phyloP scores from a whole-genome alignment of 129 eudicot genomes.

The Artemisia argyi region DNA sequence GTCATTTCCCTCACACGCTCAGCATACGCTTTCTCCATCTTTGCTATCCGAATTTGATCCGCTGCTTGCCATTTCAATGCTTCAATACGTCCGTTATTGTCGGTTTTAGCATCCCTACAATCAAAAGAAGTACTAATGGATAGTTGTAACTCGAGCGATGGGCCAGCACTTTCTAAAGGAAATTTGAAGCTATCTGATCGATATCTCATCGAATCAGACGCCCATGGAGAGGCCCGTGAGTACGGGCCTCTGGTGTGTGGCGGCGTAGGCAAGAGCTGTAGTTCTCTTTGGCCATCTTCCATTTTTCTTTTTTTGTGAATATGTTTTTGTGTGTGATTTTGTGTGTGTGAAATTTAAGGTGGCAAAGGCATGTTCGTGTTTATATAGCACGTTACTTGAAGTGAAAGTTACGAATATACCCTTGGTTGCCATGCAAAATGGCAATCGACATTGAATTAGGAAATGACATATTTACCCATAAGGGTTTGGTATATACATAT shows the following conservation, averaged over 20 bases:
- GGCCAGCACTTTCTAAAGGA: slow-evolving; percentile 23
- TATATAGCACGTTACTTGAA: slow-evolving; percentile 32
- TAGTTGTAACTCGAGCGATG: slow-evolving; percentile 74
- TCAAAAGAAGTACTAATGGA: slow-evolving; percentile 51
- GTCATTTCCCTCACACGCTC: slow-evolving; percentile 89
- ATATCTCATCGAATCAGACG: slow-evolving; percentile 36
- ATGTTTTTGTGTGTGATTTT: slow-evolving; percentile 4
- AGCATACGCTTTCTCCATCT: slow-evolving; percentile 82
- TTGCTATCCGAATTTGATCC: slow-evolving; percentile 81
- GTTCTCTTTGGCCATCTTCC: slow-evolving; percentile 60
- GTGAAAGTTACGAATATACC: slow-evolving; percentile 31
- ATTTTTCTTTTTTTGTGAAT: slow-evolving; percentile 12
- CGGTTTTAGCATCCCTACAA: slow-evolving; percentile 16
- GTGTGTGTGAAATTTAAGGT: slow-evolving; percentile 35
- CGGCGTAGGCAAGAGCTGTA: slow-evolving; percentile 79
- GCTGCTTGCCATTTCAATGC: slow-evolving; percentile 78
- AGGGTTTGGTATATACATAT: neutral
- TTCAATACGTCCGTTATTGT: slow-evolving; percentile 38
- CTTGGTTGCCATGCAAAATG: slow-evolving; percentile 45
- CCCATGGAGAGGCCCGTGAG: slow-evolving; percentile 32
- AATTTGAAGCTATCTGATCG: slow-evolving; percentile 34
- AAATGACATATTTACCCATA: slow-evolving; percentile 30
- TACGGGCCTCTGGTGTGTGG: slow-evolving; percentile 32
- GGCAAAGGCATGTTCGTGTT: slow-evolving; percentile 22
- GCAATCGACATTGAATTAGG: neutral